Evolutionary conservation across 805 yeast species (phyloP).

Genomic region (Lachancea cidri): DNA sequence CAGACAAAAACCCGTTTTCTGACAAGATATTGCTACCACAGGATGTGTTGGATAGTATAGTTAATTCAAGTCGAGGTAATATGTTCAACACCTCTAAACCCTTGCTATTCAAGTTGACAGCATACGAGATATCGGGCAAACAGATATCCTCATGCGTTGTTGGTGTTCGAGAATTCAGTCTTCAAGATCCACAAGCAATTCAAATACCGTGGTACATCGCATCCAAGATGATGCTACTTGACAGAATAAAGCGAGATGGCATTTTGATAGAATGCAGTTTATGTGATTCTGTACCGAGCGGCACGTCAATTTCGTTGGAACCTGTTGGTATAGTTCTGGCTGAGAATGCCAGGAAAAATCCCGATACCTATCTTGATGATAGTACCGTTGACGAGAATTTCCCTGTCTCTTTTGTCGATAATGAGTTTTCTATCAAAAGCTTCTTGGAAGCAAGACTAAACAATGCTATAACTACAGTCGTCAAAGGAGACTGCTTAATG

Average conservation of each 20-base stretch:
- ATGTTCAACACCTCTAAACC: constrained; percentile 4
- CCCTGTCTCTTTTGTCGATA: not conserved
- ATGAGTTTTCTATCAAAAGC: constrained; percentile 4
- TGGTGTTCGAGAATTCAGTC: constrained; percentile 6
- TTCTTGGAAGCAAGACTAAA: constrained; percentile 8
- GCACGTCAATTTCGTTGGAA: constrained; percentile 5
- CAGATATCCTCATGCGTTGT: not conserved
- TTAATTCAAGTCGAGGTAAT: not conserved
- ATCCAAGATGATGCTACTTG: not conserved
- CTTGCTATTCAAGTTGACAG: not conserved
- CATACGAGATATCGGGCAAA: not conserved
- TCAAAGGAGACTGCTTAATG: not conserved
- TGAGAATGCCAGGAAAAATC: not conserved
- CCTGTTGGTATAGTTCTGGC: constrained; percentile 4
- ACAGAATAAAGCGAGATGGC: not conserved
- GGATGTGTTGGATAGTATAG: not conserved
- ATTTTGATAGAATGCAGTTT: not conserved
- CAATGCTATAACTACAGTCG: constrained; percentile 2
- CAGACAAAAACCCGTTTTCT: constrained; percentile 1
- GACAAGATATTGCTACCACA: constrained; percentile 7
- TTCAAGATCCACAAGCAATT: constrained; percentile 3
- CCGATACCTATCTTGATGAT: not conserved
- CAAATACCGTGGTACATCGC: constrained; percentile 2
- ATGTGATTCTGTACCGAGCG: not conserved
- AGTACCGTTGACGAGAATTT: not conserved